Evolutionary conservation across 1,284 basidiomycete genomes (phyloP).

Genomic region (Rhodofomes roseus): DNA sequence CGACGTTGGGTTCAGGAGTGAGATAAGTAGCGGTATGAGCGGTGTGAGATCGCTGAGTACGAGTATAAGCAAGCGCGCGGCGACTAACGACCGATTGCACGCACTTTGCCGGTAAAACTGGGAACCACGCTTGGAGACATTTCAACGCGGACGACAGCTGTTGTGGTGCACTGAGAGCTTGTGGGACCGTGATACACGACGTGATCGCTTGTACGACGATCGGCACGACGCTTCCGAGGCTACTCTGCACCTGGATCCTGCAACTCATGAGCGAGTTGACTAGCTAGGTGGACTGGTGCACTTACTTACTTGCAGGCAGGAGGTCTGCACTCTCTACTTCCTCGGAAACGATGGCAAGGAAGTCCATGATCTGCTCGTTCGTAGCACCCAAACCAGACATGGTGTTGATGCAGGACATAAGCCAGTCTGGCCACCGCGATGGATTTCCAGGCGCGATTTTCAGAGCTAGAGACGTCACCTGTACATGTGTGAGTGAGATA

Average conservation of each 20-base stretch:
- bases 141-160: slow-evolving; percentile 70
- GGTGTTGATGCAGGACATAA: slow-evolving; percentile 52
- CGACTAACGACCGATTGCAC: slow-evolving; percentile 18
- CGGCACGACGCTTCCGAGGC: slow-evolving; percentile 59
- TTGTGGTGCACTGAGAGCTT: slow-evolving; percentile 27
- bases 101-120: slow-evolving; percentile 64
- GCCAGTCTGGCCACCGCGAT: slow-evolving; percentile 70
- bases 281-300: slow-evolving; percentile 1
- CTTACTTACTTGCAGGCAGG: slow-evolving; percentile 71
- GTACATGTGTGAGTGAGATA: too few species aligned
- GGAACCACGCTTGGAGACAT: slow-evolving; percentile 82
- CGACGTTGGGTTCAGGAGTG: slow-evolving; percentile 49
- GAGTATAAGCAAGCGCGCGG: not conserved
- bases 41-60: slow-evolving; percentile 53
- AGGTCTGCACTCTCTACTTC: slow-evolving; percentile 76
- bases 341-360: slow-evolving; percentile 80
- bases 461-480: slow-evolving; percentile 75
- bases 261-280: slow-evolving; percentile 5
- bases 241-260: slow-evolving; percentile 61
- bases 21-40: slow-evolving; percentile 40
- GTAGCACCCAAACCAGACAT: slow-evolving; percentile 56
- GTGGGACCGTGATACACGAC: slow-evolving; percentile 39
- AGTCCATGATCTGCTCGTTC: slow-evolving; percentile 65
- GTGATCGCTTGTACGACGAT: slow-evolving; percentile 69
- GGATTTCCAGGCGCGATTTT: slow-evolving; percentile 60